Percentiles rank a stretch among this genome's conserved stretches.
These are phyloP conservation scores for Cladosporium sp. DNA, from an alignment of 2,329 filamentous ascomycete species.

Conservation along the genomic window DNA sequence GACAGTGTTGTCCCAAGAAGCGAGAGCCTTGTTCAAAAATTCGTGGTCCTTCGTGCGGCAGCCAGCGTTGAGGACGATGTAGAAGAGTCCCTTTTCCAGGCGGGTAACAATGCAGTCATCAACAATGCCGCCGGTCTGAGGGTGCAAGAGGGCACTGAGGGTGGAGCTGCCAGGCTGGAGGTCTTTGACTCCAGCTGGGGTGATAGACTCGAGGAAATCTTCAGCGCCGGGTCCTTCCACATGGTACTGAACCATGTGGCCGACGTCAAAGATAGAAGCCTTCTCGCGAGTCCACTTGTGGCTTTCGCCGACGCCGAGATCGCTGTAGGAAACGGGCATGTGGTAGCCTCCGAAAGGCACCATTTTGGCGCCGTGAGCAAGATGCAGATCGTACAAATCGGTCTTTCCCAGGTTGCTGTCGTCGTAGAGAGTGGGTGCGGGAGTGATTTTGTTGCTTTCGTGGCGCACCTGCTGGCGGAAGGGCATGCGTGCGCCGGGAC, in stretches of 20 bases:
- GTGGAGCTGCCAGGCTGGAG: constrained; percentile 67
- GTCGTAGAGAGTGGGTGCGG: constrained; percentile 28
- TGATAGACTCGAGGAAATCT: constrained; percentile 77
- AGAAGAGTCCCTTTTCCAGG: constrained; percentile 65
- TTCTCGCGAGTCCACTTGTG: constrained; percentile 86
- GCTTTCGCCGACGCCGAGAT: constrained; percentile 72
- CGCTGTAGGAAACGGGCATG: constrained; percentile 88
- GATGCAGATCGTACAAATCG: constrained; percentile 72
- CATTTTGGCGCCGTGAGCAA: constrained; percentile 80
- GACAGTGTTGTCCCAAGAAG: constrained; percentile 52
- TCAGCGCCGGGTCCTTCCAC: constrained; percentile 76
- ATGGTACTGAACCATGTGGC: constrained; percentile 89
- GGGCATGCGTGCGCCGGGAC: constrained; percentile 6
- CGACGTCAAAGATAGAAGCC: constrained; percentile 90
- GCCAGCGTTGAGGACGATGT: constrained; percentile 92
- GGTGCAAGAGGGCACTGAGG: constrained; percentile 77
- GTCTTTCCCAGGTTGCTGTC: constrained; percentile 44
- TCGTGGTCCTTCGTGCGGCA: constrained; percentile 82
- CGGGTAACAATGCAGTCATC: constrained; percentile 91
- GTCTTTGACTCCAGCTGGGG: constrained; percentile 65
- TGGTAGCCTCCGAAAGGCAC: constrained; percentile 90
- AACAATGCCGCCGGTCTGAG: constrained; percentile 79
- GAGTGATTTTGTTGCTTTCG: constrained; percentile 21
- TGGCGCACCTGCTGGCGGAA: constrained; percentile 19
- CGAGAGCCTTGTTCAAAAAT: constrained; percentile 69